Base-by-base conservation (phyloP, 2,329 filamentous ascomycete genomes). In the Nemania sp. region DNA sequence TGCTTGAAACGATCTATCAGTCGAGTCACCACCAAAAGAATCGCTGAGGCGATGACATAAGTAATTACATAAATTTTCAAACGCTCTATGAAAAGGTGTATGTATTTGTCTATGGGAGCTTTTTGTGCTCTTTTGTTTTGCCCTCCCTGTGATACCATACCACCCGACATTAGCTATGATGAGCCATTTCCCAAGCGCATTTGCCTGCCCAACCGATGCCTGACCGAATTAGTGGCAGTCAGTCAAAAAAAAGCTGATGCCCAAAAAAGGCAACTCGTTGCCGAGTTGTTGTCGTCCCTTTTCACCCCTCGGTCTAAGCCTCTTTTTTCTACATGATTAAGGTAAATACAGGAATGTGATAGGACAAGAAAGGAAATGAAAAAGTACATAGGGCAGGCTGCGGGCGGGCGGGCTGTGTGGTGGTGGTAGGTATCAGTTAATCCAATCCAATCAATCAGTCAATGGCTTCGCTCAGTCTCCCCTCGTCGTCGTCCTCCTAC, bases 321-420 rank as follows among this genome's bases (percentile, higher is more conserved):
- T 26, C 24, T 56, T 56, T 56, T 55, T 52, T 49, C 49, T 58
- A 58, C 56, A 58, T 49, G 56, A 31, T 11, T 50, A 31, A 12
- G 28, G 43, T 50, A 42, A 26, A 34, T 59, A 59, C 56, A 59
- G 52, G 17, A 56, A 46, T 7, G 46, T 53, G 37, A 39, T 50
- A 48, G 22, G 17, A 53, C 43, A 56, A 24, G 30, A 14, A 46
- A 52, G 41, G 33, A 33, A 55, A 57, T 43, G 15, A 37, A 42
- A 37, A 14, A 40, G 26, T 37, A 44, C 24, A 20, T 14, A 23
- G 11, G 42, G 28, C 33, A 49, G 51, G 40, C n/a, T n/a, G n/a
- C 24, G 15, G 22, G 39, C 28, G 31, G 28, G n/a, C n/a, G n/a
- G n/a, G n/a, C n/a, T n/a, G n/a, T n/a, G n/a, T n/a, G n/a, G n/a